A percentile compares a stretch with the other conserved stretches of the same genome.
phyloP scores from a whole-genome alignment of 2,329 filamentous ascomycete genomes.

The Aspergillus fijiensis region DNA sequence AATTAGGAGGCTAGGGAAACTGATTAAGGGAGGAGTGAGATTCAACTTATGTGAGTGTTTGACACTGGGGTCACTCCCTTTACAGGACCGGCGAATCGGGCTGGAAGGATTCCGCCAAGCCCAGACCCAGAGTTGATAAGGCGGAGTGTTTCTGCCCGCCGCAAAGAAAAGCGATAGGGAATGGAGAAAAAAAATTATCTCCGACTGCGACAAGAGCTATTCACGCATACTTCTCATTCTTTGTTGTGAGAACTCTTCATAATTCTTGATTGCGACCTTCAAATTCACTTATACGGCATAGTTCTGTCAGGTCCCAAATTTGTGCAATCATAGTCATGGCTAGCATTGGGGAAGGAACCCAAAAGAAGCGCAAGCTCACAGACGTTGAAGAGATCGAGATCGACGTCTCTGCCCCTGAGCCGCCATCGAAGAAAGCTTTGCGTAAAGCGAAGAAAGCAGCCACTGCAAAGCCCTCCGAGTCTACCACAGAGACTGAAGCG shows the following conservation, averaged over 20 bases:
- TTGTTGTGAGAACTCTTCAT: not conserved
- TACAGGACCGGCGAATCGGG: conserved; percentile 11
- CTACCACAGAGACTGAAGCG: conserved; percentile 40
- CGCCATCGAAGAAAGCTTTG: conserved; percentile 89
- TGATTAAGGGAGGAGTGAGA: conserved; percentile 9
- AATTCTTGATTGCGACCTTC: too few relatives aligned
- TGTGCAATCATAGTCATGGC: conserved; percentile 24
- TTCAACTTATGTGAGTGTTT: conserved; percentile 6
- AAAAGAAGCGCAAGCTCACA: conserved; percentile 69
- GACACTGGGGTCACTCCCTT: conserved; percentile 10
- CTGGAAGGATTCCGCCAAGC: conserved; percentile 23
- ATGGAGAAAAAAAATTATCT: conserved; percentile 8
- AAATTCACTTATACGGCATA: not conserved
- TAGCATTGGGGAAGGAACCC: conserved; percentile 26
- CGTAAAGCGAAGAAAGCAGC: conserved; percentile 77
- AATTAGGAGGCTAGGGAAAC: conserved; percentile 5
- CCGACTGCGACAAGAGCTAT: not conserved
- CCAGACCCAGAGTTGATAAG: conserved; percentile 20
- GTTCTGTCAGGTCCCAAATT: not conserved
- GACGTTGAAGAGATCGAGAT: conserved; percentile 72
- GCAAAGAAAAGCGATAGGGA: conserved; percentile 27
- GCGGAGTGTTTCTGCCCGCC: conserved; percentile 28
- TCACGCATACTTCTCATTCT: not conserved
- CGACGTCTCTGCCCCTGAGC: conserved; percentile 84
- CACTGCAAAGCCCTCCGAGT: conserved; percentile 18